These are phyloP conservation scores for Metschnikowia proteae DNA, from an alignment of 805 yeast genomes.

Conservation along the genomic window DNA sequence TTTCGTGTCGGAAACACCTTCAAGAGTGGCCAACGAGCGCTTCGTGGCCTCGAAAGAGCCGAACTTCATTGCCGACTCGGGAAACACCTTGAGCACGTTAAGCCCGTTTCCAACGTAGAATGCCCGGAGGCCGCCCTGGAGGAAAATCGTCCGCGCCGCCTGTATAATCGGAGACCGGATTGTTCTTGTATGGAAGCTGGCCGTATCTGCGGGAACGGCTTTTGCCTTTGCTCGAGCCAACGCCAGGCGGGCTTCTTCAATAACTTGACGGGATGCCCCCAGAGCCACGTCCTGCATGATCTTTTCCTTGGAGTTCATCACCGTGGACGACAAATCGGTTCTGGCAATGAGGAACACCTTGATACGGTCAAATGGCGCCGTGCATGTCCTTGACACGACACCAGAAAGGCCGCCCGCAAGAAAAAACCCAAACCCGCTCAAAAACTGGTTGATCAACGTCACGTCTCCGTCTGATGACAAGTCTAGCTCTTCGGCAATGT, in stretches of 20 bases:
- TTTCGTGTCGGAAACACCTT: constrained; percentile 68
- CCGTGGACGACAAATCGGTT: constrained; percentile 71
- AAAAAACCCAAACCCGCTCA: constrained; percentile 86
- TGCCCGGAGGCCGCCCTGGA: constrained; percentile 81
- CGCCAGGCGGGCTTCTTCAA: constrained; percentile 32
- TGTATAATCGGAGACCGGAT: constrained; percentile 72
- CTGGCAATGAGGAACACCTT: constrained; percentile 93
- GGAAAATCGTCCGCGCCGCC: constrained; percentile 78
- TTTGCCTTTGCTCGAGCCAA: constrained; percentile 29
- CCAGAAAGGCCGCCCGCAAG: constrained; percentile 95
- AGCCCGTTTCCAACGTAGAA: constrained; percentile 95
- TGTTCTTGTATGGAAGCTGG: constrained; percentile 28
- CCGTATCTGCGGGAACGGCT: constrained; percentile 32
- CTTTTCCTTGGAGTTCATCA: constrained; percentile 53
- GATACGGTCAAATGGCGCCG: constrained; percentile 95
- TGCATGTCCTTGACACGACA: constrained; percentile 90
- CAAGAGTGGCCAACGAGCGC: constrained; percentile 63
- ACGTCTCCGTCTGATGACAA: constrained; percentile 91
- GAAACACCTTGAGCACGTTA: constrained; percentile 89
- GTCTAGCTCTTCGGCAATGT: constrained; percentile 75
- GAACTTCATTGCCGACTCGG: constrained; percentile 95
- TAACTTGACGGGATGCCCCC: constrained; percentile 33
- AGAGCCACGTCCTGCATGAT: constrained; percentile 35
- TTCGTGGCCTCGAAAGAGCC: constrained; percentile 92
- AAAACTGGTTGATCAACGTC: constrained; percentile 70